Conservation (phyloP, 2,329 filamentous ascomycete genomes). For the Ascosphaera aggregata region DNA sequence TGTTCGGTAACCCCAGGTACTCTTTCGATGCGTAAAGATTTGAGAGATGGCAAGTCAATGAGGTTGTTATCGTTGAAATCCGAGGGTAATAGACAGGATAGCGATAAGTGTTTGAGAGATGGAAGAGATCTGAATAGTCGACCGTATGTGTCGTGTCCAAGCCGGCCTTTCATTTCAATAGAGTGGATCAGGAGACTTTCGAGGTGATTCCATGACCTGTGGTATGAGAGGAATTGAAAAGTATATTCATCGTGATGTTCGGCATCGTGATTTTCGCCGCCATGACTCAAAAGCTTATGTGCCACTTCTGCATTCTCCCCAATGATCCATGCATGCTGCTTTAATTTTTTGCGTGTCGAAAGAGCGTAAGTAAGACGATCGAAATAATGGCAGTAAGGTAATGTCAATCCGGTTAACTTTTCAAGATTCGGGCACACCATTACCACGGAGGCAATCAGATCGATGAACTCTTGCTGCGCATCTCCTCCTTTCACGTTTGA, state of each 20-base stretch:
- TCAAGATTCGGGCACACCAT: constrained; percentile 36
- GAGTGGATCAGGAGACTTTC: constrained; percentile 30
- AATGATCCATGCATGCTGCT: constrained; percentile 33
- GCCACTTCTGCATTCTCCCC: constrained; percentile 19
- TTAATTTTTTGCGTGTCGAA: constrained; percentile 29
- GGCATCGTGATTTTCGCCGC: constrained; percentile 11
- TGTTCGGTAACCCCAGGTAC: constrained; percentile 31
- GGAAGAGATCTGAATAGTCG: constrained; percentile 30
- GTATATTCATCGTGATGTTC: constrained; percentile 9
- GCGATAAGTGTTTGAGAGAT: constrained; percentile 27
- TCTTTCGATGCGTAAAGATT: constrained; percentile 30
- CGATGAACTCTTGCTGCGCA: constrained; percentile 25
- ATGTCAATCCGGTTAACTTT: constrained; percentile 27
- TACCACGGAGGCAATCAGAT: constrained; percentile 30
- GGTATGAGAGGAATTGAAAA: constrained; percentile 28
- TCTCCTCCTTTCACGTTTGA: constrained; percentile 17
- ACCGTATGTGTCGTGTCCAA: constrained; percentile 32
- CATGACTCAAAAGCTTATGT: constrained; percentile 21
- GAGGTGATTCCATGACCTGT: constrained; percentile 26
- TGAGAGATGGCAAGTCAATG: constrained; percentile 27
- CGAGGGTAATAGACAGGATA: constrained; percentile 28
- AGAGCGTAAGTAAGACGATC: constrained; percentile 32
- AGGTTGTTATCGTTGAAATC: constrained; percentile 33
- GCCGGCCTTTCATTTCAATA: constrained; percentile 17
- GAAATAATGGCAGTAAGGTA: constrained; percentile 29